Evolutionary conservation across 2,329 filamentous ascomycete species (phyloP), one percentile per base, ranked within the genome.

Genomic region (Neopestalotiopsis sp.): DNA sequence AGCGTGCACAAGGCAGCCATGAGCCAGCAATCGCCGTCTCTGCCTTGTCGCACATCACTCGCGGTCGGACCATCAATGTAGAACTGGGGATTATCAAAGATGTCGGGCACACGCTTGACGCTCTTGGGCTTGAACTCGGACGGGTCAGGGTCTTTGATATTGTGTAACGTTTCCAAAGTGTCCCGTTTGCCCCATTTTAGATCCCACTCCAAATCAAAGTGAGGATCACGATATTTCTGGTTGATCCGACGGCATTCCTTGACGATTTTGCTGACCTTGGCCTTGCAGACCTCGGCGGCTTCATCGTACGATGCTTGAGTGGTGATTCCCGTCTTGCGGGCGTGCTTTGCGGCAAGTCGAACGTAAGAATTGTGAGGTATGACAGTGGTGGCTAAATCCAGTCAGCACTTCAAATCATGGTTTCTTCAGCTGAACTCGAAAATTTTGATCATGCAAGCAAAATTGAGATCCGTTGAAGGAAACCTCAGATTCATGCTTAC

Each of bases 1-100:
- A 97, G 85, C 0, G 92, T 94, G 70, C 91, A 93, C 57, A 97
- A 80, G 1, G 93, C 92, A 6, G 94, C 91, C 83, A 97, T 90
- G 68, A 96, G 88, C 93, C 94, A 97, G 78, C 94, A 97, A 76
- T 97, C 93, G 1, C 94, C 94, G 71, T 91, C 89, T 9, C 88
- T 86, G 1, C 94, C 94, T 78, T 96, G 94, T 40, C 91, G 88
- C 24, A 97, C 91, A 79, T 97, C 93, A 71, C 91, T 91, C 20
- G 92, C 91, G 9, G 89, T 91, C 1, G 92, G 90, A 0, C 92
- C 92, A 72, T 95, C 92, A 70, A 94, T 89, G 76, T 89, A 96
- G 78, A 97, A 96, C 70, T 87, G 83, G 1, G 93, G 92, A 0
- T 88, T 84, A 64, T 94, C 92, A 72, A 95, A 96, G 30, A 95